Percentiles rank a stretch among this genome's conserved stretches.
Evolutionary conservation across 2,329 filamentous ascomycete species (phyloP).

Genomic region (Fusarium graminum): DNA sequence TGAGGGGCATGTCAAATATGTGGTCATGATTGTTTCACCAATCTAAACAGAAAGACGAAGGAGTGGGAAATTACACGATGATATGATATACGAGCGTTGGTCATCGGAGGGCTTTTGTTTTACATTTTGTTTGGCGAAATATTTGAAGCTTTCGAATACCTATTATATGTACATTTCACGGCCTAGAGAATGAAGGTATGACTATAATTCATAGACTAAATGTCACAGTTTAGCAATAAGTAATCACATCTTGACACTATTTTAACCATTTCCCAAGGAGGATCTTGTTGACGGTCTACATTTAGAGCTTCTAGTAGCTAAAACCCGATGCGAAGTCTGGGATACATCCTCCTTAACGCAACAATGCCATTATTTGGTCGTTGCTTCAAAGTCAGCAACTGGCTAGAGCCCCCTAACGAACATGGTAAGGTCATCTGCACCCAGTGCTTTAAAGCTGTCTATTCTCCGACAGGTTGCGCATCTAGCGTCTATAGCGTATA

Average conservation of each 20-base stretch:
- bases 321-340: background rate
- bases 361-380: background rate
- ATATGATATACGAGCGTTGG: constrained; percentile 10
- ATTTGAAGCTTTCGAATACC: constrained; percentile 28
- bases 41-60: constrained; percentile 10
- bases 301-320: background rate
- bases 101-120: constrained; percentile 2
- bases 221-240: background rate
- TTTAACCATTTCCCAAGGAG: background rate
- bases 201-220: constrained; percentile 25
- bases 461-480: background rate
- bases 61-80: background rate
- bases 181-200: constrained; percentile 41
- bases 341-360: background rate
- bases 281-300: too few relatives aligned
- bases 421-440: background rate
- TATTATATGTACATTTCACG: constrained; percentile 38
- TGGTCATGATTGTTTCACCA: constrained; percentile 43
- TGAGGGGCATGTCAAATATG: constrained; percentile 46
- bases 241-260: background rate
- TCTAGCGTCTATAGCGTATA: constrained; percentile 1
- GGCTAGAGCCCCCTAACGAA: background rate
- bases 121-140: constrained; percentile 21
- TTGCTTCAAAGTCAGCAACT: background rate
- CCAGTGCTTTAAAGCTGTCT: background rate